Evolutionary conservation across 129 eudicot species (phyloP), one percentile per base, ranked within the genome.

Genomic region (Gnaphalium uliginosum): DNA sequence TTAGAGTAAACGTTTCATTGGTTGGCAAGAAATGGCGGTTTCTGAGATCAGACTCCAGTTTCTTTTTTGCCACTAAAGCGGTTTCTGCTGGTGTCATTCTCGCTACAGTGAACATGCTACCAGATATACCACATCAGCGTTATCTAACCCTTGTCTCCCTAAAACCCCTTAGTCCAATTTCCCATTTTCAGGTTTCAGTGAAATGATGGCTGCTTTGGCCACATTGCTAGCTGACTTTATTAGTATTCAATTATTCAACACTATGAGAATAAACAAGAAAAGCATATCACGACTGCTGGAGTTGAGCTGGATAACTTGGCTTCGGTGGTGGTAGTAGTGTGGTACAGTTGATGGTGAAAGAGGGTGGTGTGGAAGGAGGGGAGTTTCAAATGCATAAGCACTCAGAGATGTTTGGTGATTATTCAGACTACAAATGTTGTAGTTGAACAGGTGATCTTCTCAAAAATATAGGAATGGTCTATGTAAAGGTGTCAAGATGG

Each of bases 31-130:
- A 83, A 11, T 86, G 87, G 53, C 85, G 86, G 10, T 84, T 89
- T 78, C 82, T 91, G 1, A 79, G 72, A 30, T 71, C 92, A 0
- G 97, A 89, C 54, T 85, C 92, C 37, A 78, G 83, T 79, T 78
- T 87, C 71, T 89, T 89, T 74, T 74, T 84, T 4, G 84, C 85
- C 50, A 87, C 86, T 58, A 88, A 90, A 74, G 95, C 98, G 66
- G 89, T 92, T 72, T 94, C 98, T 4, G 96, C 53, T 46, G 53
- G 1, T 46, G 53, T 46, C 53, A 13, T 14, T 46, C 5, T 46
- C 13, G 13, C 53, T 46, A 14, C 53, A 46, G 6, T 46, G 15
- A 1, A 41, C 48, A 4, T 41, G 48, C 48, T 8, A 41, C 13
- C 48, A n/a, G n/a, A 41, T 3, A 41, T 41, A 3, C 48, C 48